Conservation (phyloP, 441 rosid species). For the Erysimum cheiri region DNA sequence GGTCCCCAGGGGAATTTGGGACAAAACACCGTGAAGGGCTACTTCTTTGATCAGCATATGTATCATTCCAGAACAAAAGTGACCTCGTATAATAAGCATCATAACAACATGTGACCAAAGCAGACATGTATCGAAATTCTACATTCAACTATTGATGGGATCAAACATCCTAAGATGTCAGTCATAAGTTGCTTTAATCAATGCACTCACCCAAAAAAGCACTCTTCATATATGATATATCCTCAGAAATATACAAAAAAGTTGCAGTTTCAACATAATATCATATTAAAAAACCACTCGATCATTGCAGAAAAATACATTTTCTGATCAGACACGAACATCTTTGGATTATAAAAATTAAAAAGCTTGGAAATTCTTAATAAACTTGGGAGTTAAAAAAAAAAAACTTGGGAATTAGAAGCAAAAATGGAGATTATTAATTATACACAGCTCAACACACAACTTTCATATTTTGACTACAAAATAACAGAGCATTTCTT, state of each 20-base stretch:
- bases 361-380: not conserved
- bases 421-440: not conserved
- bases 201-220: not conserved
- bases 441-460: not conserved
- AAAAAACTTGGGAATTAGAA: not conserved
- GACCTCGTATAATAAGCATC: too few relatives aligned
- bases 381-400: not conserved
- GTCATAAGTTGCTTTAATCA: not conserved
- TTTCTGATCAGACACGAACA: not conserved
- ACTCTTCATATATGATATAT: not conserved
- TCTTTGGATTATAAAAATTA: not conserved
- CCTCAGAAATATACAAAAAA: not conserved
- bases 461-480: not conserved
- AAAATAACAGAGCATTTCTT: not conserved
- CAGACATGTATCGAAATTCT: too few relatives aligned
- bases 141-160: not conserved
- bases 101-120: too few relatives aligned
- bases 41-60: not conserved
- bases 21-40: not conserved
- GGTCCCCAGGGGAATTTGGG: not conserved
- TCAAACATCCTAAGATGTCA: not conserved
- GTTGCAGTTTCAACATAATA: not conserved
- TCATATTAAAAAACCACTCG: not conserved
- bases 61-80: too few relatives aligned
- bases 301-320: not conserved